Percentiles rank a stretch among this genome's conserved stretches.
These are phyloP conservation scores for Wickerhamiella spandovensis DNA, from an alignment of 805 yeast species.

Conservation along the genomic window DNA sequence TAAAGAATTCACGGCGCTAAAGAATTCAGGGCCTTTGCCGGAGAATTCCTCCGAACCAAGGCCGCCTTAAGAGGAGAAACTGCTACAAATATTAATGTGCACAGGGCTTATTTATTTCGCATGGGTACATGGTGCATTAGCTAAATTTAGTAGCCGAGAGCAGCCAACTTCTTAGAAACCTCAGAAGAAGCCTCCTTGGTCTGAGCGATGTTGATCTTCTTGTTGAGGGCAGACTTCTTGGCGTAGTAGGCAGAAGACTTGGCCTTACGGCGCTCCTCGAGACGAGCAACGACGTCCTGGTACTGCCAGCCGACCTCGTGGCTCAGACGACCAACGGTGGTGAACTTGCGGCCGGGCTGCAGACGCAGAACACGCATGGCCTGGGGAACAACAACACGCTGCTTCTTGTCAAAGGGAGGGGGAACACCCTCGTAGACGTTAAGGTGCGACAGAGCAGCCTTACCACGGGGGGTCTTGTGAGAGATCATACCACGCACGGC, in stretches of 20 bases:
- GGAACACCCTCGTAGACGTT: slow-evolving; percentile 99
- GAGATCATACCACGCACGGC: slow-evolving; percentile 99
- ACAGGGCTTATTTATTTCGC: slow-evolving; percentile 1
- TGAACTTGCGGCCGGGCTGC: slow-evolving; percentile 99
- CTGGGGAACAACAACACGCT: slow-evolving; percentile 99
- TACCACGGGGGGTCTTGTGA: slow-evolving; percentile 99
- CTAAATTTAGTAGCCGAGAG: slow-evolving; percentile 79
- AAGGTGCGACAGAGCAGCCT: slow-evolving; percentile 98
- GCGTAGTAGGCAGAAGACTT: slow-evolving; percentile 98
- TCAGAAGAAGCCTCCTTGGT: slow-evolving; percentile 81
- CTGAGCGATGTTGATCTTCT: slow-evolving; percentile 80
- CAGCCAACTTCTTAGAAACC: slow-evolving; percentile 85
- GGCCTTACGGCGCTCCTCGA: slow-evolving; percentile 99
- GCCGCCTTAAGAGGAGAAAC: no score
- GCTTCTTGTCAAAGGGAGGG: slow-evolving; percentile 98
- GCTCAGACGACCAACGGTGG: slow-evolving; percentile 93
- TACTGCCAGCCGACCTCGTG: slow-evolving; percentile 99
- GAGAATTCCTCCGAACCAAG: no score
- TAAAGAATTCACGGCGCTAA: no score
- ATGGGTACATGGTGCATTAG: slow-evolving; percentile 2
- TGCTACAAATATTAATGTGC: background rate
- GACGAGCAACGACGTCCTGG: slow-evolving; percentile 93
- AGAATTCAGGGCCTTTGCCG: no score
- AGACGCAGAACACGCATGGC: slow-evolving; percentile 98
- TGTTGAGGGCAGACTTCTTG: slow-evolving; percentile 91